Percentiles rank a stretch among this genome's conserved stretches.
These are phyloP conservation scores for Saccharum officinarum DNA, from an alignment of 176 grass and related monocot species.

Conservation along the genomic window DNA sequence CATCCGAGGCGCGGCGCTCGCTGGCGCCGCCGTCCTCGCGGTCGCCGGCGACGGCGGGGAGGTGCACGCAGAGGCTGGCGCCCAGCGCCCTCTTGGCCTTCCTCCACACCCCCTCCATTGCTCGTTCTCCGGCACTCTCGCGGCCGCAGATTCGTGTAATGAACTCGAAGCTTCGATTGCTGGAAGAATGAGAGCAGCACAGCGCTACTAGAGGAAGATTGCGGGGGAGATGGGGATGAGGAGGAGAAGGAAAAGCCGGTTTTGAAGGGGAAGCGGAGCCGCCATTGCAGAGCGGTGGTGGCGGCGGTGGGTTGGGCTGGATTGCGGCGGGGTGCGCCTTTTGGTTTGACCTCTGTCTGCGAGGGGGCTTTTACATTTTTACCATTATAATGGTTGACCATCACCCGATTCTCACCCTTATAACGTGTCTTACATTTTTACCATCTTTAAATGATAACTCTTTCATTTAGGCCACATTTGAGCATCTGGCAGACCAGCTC, in stretches of 20 bases:
- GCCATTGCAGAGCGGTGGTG: conserved; percentile 41
- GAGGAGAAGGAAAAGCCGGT: background rate
- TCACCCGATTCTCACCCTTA: no score
- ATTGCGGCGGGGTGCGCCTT: conserved; percentile 41
- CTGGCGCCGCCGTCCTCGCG: conserved; percentile 29
- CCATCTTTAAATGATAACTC: no score
- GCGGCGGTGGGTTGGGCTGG: conserved; percentile 20
- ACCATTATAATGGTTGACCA: no score
- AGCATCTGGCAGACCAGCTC: no score
- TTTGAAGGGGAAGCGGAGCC: conserved; percentile 37
- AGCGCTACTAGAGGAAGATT: background rate
- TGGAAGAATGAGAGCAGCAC: background rate
- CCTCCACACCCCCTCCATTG: conserved; percentile 80
- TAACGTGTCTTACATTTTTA: no score
- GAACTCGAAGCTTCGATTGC: background rate
- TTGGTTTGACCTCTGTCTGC: conserved; percentile 59
- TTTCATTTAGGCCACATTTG: no score
- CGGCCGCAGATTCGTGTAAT: background rate
- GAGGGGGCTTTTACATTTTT: no score
- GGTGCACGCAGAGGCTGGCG: conserved; percentile 55
- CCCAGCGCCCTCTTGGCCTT: conserved; percentile 78
- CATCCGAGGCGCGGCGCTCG: conserved; percentile 47
- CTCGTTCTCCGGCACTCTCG: background rate
- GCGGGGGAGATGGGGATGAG: background rate
- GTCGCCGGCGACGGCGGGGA: conserved; percentile 46